Base-by-base conservation (phyloP, 441 rosid genomes). In the Geranium incanum region DNA sequence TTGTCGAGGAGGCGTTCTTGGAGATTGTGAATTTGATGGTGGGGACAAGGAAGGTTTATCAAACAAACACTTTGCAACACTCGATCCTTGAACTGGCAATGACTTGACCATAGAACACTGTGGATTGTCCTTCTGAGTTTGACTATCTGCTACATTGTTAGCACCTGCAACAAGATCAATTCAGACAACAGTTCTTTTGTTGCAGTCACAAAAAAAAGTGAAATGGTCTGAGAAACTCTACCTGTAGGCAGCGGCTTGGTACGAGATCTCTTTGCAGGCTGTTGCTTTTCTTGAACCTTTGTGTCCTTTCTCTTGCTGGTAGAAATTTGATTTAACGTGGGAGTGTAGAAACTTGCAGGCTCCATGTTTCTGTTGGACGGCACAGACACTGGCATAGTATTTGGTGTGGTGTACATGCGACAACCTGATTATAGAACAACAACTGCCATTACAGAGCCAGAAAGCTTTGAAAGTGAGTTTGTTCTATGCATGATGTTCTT, bases 61-160 rank as follows among this genome's bases (percentile, higher is more conserved):
- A 79, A 88, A 87, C 81, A 91, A 82, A 81, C 90, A 80, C 82
- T 91, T 88, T 0, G 81, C 93, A 60, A 88, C 88, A 33, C 79
- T 76, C 16, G 93, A 83, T 41, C 78, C 83, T 16, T 78, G 84
- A 72, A 66, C 75, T 13, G 77, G 9, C 0, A 79, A 73, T 33
- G 79, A 68, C 50, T 70, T 81, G 38, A 59, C 71, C 37, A 55
- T 66, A n/a, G 82, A 38, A n/a, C 82, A 70, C 70, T 66, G 78
- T 50, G 68, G 79, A 68, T 55, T 21, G 4, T 55, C 21, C 21
- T 74, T 74, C 66, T 68, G 77, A 43, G 16, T 33, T 68, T 68
- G 77, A 43, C 21, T 33, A 65, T 64, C 66, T 43, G 76, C 75
- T 33, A 33, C 73, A 55, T 70, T 75, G 6, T 68, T 69, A 67